Conservation (phyloP, 2,329 filamentous ascomycete species). For the Cladophialophora psammophila region DNA sequence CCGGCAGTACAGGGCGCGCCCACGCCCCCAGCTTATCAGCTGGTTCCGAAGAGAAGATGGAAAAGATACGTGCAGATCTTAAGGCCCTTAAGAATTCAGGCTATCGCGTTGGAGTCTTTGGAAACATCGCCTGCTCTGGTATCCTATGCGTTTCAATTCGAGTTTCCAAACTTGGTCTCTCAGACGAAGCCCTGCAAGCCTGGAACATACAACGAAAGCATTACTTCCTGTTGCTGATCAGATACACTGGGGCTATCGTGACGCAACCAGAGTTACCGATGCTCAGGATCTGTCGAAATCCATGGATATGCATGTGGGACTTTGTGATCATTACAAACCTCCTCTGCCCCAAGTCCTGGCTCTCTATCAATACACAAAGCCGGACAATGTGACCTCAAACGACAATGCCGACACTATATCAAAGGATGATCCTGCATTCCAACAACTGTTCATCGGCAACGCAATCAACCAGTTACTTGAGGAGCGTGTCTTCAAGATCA, state of each 20-base stretch:
- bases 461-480: constrained; percentile 74
- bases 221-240: constrained; percentile 77
- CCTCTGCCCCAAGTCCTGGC: constrained; percentile 61
- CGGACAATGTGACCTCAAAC: background rate
- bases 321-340: constrained; percentile 77
- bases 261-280: constrained; percentile 59
- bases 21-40: constrained; percentile 1
- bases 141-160: constrained; percentile 73
- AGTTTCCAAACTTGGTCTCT: constrained; percentile 73
- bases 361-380: constrained; percentile 55
- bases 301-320: constrained; percentile 69
- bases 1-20: background rate
- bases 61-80: constrained; percentile 67
- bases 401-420: background rate
- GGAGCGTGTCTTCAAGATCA: constrained; percentile 66
- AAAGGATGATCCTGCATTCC: constrained; percentile 49
- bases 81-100: constrained; percentile 67
- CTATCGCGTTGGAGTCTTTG: constrained; percentile 72
- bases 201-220: constrained; percentile 74
- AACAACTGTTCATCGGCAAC: constrained; percentile 72
- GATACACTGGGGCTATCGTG: constrained; percentile 68
- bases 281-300: constrained; percentile 51
- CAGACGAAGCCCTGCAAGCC: constrained; percentile 75
- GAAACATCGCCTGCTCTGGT: constrained; percentile 55
- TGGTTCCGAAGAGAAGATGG: constrained; percentile 29